Conservation (phyloP, 768 basidiomycete genomes). For the Rickenella mellea region DNA sequence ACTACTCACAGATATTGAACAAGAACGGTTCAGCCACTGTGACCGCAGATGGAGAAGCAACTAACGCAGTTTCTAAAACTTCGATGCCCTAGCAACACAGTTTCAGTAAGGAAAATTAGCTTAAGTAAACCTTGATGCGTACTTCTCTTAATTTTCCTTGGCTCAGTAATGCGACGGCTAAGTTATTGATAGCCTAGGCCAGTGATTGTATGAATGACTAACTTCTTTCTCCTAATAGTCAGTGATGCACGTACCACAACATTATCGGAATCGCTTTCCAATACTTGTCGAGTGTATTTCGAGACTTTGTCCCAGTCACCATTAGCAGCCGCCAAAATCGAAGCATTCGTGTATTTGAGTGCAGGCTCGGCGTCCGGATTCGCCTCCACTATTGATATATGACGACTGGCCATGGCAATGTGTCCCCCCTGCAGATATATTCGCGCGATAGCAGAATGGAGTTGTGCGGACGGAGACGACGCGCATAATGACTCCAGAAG, state of each 20-base stretch:
- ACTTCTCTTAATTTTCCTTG: conserved; percentile 71
- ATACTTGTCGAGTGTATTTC: conserved; percentile 29
- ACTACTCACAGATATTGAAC: conserved; percentile 68
- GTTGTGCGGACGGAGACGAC: conserved; percentile 28
- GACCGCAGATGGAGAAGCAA: conserved; percentile 56
- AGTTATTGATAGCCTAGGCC: conserved; percentile 62
- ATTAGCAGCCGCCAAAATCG: conserved; percentile 53
- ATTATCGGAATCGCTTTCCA: conserved; percentile 49
- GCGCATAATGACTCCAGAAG: conserved; percentile 61
- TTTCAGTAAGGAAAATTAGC: neutral
- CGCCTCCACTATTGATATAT: conserved; percentile 43
- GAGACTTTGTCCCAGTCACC: conserved; percentile 60
- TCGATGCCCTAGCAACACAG: conserved; percentile 48
- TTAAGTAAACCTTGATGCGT: conserved; percentile 5
- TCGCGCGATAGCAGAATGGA: conserved; percentile 63
- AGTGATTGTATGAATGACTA: neutral
- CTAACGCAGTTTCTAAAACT: conserved; percentile 53
- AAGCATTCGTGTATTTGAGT: conserved; percentile 51
- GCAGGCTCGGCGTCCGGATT: conserved; percentile 29
- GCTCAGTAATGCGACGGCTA: conserved; percentile 60
- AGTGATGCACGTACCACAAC: conserved; percentile 36
- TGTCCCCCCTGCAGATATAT: conserved; percentile 71
- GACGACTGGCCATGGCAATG: conserved; percentile 44
- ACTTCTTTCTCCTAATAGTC: neutral
- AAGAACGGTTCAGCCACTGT: conserved; percentile 75